A percentile compares a stretch with the other conserved stretches of the same genome.
These are phyloP conservation scores for Xylariales sp. DNA, from an alignment of 2,329 filamentous ascomycete species.

Conservation along the genomic window DNA sequence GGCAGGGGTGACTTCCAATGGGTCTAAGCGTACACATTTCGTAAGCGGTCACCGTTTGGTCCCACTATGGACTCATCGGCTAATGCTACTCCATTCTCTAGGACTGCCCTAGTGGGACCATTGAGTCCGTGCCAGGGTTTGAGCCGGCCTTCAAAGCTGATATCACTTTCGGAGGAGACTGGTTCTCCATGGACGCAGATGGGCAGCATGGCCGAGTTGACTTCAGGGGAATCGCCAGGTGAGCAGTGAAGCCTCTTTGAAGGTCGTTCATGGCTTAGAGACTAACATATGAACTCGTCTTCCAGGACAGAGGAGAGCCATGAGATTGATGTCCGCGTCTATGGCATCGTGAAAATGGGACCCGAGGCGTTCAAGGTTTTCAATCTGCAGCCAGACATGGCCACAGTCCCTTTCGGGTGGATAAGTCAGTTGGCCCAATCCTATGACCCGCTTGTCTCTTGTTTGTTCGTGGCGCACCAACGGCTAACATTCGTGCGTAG, in stretches of 20 bases:
- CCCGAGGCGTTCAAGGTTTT: conserved; percentile 9
- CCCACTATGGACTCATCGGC: neutral
- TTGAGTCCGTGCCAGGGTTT: conserved; percentile 13
- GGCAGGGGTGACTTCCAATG: conserved; percentile 6
- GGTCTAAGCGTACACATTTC: conserved; percentile 7
- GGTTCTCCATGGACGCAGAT: conserved; percentile 12
- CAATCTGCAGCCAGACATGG: conserved; percentile 8
- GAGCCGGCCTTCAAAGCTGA: conserved; percentile 15
- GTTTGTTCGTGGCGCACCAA: neutral
- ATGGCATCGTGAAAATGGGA: conserved; percentile 10
- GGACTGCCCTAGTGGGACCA: conserved; percentile 6
- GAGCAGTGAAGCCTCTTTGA: neutral
- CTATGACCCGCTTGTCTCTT: neutral
- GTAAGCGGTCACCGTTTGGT: neutral
- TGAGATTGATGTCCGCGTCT: conserved; percentile 9
- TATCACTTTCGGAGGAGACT: conserved; percentile 12
- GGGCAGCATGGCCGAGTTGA: conserved; percentile 10
- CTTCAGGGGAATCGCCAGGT: conserved; percentile 11
- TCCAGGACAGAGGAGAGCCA: conserved; percentile 11
- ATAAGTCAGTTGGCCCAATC: conserved; percentile 2
- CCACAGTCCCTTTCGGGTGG: conserved; percentile 11
- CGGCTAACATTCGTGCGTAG: conserved; percentile 1
- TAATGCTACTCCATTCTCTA: conserved; percentile 1
- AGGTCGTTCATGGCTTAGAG: neutral
- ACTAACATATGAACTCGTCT: neutral